Conservation (phyloP, 371 early-diverging fungal genomes). For the Circinella minor region DNA sequence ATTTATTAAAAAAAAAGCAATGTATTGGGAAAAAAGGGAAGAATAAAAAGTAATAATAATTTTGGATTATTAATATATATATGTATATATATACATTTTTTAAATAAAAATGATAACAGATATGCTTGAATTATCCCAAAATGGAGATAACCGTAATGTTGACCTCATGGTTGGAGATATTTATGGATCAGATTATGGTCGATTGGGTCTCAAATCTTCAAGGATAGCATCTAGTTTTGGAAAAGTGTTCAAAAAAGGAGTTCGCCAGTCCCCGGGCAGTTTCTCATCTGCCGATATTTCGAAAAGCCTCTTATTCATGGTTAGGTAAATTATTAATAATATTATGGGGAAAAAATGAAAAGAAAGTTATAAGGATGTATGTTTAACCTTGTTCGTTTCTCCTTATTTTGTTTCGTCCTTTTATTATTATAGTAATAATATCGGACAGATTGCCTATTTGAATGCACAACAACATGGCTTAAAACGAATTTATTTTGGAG, state of each 20-base stretch:
- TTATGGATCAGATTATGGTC: slow-evolving; percentile 88
- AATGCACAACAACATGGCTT: slow-evolving; percentile 94
- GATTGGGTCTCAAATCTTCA: slow-evolving; percentile 87
- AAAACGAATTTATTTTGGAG: slow-evolving; percentile 92
- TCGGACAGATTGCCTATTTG: slow-evolving; percentile 97
- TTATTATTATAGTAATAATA: slow-evolving; percentile 81
- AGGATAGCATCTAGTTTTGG: slow-evolving; percentile 96
- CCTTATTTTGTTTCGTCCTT: not conserved
- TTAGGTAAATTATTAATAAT: slow-evolving; percentile 58
- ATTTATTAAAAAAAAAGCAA: not conserved
- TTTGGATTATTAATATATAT: no score
- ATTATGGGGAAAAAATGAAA: not conserved
- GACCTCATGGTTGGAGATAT: slow-evolving; percentile 97
- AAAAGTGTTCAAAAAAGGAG: slow-evolving; percentile 88
- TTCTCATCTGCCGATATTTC: slow-evolving; percentile 85
- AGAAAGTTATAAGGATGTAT: not conserved
- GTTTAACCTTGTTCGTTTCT: not conserved
- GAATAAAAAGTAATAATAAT: no score
- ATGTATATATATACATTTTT: no score
- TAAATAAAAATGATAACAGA: slow-evolving; percentile 51
- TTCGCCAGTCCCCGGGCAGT: slow-evolving; percentile 58
- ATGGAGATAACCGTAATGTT: slow-evolving; percentile 92
- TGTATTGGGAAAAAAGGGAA: not conserved
- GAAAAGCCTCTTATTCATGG: slow-evolving; percentile 88
- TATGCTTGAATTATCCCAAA: slow-evolving; percentile 92